Conservation (phyloP, 2,329 filamentous ascomycete genomes). For the Acephala macrosclerotiorum region DNA sequence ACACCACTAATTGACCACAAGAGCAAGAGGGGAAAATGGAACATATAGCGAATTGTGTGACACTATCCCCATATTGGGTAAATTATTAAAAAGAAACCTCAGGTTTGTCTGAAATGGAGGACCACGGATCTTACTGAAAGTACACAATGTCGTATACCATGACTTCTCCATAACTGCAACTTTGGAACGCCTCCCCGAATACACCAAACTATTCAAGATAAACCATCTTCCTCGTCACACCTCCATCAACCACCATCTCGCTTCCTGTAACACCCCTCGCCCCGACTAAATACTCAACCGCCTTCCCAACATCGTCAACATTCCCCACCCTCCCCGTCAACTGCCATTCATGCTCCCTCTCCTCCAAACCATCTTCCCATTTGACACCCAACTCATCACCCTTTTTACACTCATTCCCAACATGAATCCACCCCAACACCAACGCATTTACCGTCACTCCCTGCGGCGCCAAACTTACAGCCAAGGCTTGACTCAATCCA, state of each 20-base stretch:
- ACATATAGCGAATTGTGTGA: too few species aligned
- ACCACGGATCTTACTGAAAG: too few species aligned
- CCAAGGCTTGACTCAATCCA: neutral
- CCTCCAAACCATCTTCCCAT: conserved; percentile 11
- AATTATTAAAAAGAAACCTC: too few species aligned
- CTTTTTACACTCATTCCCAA: conserved; percentile 11
- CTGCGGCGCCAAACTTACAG: neutral
- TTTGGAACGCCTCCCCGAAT: too few species aligned
- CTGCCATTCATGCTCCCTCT: conserved; percentile 10
- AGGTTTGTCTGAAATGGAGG: too few species aligned
- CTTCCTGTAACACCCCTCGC: conserved; percentile 2
- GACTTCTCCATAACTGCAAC: too few species aligned
- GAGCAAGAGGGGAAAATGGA: too few species aligned
- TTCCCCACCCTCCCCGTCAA: conserved; percentile 4
- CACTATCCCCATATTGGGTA: too few species aligned
- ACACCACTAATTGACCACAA: too few species aligned
- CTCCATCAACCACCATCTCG: conserved; percentile 10
- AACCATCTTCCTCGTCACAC: conserved; percentile 12
- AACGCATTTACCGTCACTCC: neutral
- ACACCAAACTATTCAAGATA: neutral
- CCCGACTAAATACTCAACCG: conserved; percentile 8
- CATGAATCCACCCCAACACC: conserved; percentile 10
- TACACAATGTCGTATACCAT: too few species aligned
- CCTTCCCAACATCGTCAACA: conserved; percentile 4
- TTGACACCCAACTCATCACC: conserved; percentile 7